Evolutionary conservation across 2,329 filamentous ascomycete species (phyloP).

Genomic region (Colletotrichum orchidophilum): DNA sequence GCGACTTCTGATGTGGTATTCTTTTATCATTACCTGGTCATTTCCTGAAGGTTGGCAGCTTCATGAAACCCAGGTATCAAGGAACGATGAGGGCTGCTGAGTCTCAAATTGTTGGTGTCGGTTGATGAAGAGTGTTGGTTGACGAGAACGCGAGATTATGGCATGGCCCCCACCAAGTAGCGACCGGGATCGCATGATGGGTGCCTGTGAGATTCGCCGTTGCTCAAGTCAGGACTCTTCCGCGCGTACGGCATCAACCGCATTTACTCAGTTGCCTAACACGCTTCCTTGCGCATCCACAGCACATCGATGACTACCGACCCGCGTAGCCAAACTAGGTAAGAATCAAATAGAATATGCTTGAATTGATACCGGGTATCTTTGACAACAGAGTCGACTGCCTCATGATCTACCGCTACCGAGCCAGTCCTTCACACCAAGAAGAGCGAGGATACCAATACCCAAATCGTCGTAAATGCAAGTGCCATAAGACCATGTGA

Average conservation of each 20-base stretch:
- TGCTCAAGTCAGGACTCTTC: neutral
- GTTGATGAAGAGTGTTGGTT: too few species aligned
- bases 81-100: neutral
- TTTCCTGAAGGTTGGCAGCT: neutral
- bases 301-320: neutral
- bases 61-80: neutral
- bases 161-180: neutral
- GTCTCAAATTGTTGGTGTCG: neutral
- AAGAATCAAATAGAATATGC: neutral
- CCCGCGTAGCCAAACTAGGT: neutral
- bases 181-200: neutral
- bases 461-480: neutral
- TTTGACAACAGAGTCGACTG: neutral
- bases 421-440: neutral
- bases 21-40: neutral
- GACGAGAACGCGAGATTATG: neutral
- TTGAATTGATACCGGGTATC: slow-evolving; percentile 23
- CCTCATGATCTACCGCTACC: slow-evolving; percentile 24
- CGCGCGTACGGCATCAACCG: neutral
- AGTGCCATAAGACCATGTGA: neutral
- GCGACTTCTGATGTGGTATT: too few species aligned
- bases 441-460: neutral
- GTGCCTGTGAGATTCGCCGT: neutral
- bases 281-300: neutral
- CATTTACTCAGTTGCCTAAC: neutral